Evolutionary conservation across 2,329 filamentous ascomycete species (phyloP), one percentile per base, ranked within the genome.

Genomic region (Colletotrichum sp.): DNA sequence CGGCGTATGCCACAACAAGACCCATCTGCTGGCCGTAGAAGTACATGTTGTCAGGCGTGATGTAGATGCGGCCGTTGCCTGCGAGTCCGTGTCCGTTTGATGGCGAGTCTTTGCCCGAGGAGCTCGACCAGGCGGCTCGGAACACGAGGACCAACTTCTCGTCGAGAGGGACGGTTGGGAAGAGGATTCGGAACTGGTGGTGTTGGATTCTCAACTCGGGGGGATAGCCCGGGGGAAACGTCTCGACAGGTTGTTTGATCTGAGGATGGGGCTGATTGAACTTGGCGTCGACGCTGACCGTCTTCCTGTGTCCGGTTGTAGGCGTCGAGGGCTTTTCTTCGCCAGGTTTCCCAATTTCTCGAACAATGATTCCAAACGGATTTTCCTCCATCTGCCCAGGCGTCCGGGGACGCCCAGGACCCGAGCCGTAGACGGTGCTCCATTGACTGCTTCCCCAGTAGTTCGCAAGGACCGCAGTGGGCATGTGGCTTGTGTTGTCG

Each of bases 11-110:
- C 44, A 98, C 89, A 1, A 98, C 94, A 8, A 99, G 90, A 8
- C 97, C 97, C 83, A 98, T 93, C 82, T 98, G 95, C 81, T 98
- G 94, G 80, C 96, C 98, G 85, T 98, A 99, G 82, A 99, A 98
- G 84, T 98, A 98, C 83, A 99, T 93, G 78, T 96, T 94, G 77
- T 94, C 93, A 0, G 93, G 90, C 1, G 96, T 98, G 75, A 98
- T 93, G 83, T 98, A 99, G 28, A 98, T 93, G 69, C 97, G 92
- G 1, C 97, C 91, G 71, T 90, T 90, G 22, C 90, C 90, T 27
- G 88, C 85, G 79, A 98, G 95, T 76, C 82, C 83, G 28, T 52
- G 83, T 2, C 82, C 80, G 19, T 86, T 85, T 70, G 82, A 84
- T 5, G 85, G 83, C 9, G 86, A 85, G 22, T 86, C 85, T 28